Percentiles rank a stretch among this genome's conserved stretches.
These are phyloP conservation scores for Aspergillus udagawae DNA, from an alignment of 2,329 filamentous ascomycete species.

Conservation along the genomic window DNA sequence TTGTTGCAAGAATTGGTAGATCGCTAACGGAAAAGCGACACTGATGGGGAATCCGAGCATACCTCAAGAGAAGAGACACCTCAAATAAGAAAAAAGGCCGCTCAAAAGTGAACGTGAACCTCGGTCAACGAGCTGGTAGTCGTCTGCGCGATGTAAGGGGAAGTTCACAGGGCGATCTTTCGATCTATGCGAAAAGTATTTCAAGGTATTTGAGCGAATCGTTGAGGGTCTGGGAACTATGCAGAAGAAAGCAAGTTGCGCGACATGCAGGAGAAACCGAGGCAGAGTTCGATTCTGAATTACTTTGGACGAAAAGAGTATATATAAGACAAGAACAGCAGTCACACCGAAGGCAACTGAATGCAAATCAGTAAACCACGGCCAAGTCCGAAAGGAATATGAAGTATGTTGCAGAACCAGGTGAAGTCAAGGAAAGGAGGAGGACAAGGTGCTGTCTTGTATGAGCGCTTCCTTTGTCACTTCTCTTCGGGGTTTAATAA, in stretches of 20 bases:
- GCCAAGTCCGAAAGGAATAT: neutral
- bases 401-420: neutral
- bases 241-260: neutral
- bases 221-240: neutral
- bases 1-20: neutral
- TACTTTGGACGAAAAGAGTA: neutral
- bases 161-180: neutral
- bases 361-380: neutral
- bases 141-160: neutral
- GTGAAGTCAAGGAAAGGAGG: neutral
- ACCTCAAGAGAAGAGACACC: neutral
- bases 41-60: neutral
- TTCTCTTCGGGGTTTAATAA: constrained; percentile 1
- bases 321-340: neutral
- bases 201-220: neutral
- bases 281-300: neutral
- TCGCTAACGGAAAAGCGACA: neutral
- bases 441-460: neutral
- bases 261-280: neutral
- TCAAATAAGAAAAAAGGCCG: neutral
- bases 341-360: neutral
- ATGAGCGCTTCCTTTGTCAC: neutral
- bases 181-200: neutral
- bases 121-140: neutral
- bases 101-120: neutral